Conservation (phyloP, 179 eudicot species). For the Carnegiea gigantea region DNA sequence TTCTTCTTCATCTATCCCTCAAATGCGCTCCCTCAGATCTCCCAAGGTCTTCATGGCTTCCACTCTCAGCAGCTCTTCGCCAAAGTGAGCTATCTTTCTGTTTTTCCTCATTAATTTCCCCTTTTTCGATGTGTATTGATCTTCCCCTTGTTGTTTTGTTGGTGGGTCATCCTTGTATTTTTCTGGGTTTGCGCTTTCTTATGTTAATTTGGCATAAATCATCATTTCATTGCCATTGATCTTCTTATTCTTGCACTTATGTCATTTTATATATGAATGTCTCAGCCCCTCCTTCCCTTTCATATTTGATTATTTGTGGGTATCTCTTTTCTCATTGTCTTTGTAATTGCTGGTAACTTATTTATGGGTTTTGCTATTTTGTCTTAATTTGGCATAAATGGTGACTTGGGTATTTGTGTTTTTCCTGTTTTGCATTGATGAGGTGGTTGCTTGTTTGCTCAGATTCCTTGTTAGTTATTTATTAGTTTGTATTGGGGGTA, state of each 20-base stretch:
- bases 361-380: constrained; percentile 6
- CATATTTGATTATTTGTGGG: neutral
- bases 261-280: constrained; percentile 2
- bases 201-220: neutral
- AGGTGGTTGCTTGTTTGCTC: neutral
- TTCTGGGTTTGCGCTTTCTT: constrained; percentile 1
- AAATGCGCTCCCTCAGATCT: constrained; percentile 31
- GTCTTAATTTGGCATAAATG: neutral
- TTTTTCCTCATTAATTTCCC: neutral
- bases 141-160: neutral
- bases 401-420: neutral
- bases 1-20: constrained; percentile 28
- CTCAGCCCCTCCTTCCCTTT: neutral
- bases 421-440: neutral
- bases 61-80: constrained; percentile 37
- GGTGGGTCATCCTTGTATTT: neutral
- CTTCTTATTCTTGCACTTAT: neutral
- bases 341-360: neutral
- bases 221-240: neutral
- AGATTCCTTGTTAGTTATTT: neutral
- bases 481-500: neutral
- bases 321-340: neutral
- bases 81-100: constrained; percentile 26
- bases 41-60: constrained; percentile 41
- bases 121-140: neutral